Conservation (phyloP, 1,284 basidiomycete genomes). For the Pseudozyma pruni region DNA sequence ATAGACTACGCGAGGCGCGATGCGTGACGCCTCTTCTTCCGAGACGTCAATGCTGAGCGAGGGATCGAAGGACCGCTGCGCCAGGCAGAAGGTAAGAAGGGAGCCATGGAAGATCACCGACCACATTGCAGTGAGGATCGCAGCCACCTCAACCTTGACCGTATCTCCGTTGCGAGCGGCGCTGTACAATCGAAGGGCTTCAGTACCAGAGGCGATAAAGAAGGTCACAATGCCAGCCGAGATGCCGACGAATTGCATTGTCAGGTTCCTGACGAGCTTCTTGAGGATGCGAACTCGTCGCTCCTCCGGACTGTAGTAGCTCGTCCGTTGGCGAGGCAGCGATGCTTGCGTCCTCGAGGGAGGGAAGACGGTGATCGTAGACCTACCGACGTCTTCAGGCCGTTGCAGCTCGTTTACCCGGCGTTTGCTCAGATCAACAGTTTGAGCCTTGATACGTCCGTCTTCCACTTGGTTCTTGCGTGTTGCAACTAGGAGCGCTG, state of each 20-base stretch:
- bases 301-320: conserved; percentile 2
- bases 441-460: neutral
- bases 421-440: neutral
- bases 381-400: neutral
- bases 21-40: conserved; percentile 6
- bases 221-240: conserved; percentile 20
- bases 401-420: too few relatives aligned
- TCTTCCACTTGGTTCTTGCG: neutral
- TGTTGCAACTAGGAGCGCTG: conserved; percentile 9
- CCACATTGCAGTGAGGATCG: conserved; percentile 11
- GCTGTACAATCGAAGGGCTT: conserved; percentile 3
- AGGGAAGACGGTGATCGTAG: conserved; percentile 22
- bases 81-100: conserved; percentile 15
- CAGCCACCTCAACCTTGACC: neutral
- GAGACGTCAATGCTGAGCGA: conserved; percentile 35
- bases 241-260: conserved; percentile 27
- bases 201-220: neutral
- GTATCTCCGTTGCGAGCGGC: conserved; percentile 13
- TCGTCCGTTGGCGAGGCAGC: neutral
- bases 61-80: conserved; percentile 36
- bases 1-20: neutral
- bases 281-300: conserved; percentile 18
- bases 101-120: conserved; percentile 8
- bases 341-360: neutral
- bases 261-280: conserved; percentile 22